Conservation (phyloP, 1,139 yeast species). For the Debaryomyces udenii region DNA sequence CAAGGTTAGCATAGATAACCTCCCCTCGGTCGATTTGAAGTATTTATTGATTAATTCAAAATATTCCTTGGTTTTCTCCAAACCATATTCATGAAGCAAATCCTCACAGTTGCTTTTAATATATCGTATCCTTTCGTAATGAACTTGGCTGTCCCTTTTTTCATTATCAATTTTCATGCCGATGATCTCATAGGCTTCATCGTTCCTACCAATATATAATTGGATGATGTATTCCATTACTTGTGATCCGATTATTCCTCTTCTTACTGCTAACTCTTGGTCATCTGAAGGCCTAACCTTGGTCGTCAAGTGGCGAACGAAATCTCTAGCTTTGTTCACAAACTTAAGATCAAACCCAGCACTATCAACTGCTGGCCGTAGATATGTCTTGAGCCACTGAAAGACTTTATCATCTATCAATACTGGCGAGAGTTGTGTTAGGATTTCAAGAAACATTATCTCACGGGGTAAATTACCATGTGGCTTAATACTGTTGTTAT, state of each 20-base stretch:
- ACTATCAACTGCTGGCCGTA: slow-evolving; percentile 60
- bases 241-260: slow-evolving; percentile 26
- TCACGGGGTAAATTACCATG: slow-evolving; percentile 37
- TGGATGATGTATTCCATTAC: slow-evolving; percentile 35
- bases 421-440: slow-evolving; percentile 41
- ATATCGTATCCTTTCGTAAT: slow-evolving; percentile 53
- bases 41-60: slow-evolving; percentile 36
- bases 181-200: slow-evolving; percentile 20
- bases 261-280: slow-evolving; percentile 23
- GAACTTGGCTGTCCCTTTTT: slow-evolving; percentile 32
- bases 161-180: slow-evolving; percentile 21
- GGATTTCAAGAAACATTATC: slow-evolving; percentile 48
- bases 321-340: slow-evolving; percentile 46
- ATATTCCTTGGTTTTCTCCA: slow-evolving; percentile 33
- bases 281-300: slow-evolving; percentile 30
- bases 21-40: slow-evolving; percentile 28
- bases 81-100: slow-evolving; percentile 45
- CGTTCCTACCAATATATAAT: slow-evolving; percentile 31
- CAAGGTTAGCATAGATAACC: slow-evolving; percentile 42
- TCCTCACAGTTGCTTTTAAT: slow-evolving; percentile 45
- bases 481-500: slow-evolving; percentile 40
- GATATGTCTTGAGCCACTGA: slow-evolving; percentile 57
- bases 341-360: slow-evolving; percentile 51
- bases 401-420: slow-evolving; percentile 44
- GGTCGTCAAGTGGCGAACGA: slow-evolving; percentile 39